Percentiles rank a stretch among this genome's conserved stretches.
phyloP scores from a whole-genome alignment of 2,329 filamentous ascomycete species.

The Xylaria sp. region DNA sequence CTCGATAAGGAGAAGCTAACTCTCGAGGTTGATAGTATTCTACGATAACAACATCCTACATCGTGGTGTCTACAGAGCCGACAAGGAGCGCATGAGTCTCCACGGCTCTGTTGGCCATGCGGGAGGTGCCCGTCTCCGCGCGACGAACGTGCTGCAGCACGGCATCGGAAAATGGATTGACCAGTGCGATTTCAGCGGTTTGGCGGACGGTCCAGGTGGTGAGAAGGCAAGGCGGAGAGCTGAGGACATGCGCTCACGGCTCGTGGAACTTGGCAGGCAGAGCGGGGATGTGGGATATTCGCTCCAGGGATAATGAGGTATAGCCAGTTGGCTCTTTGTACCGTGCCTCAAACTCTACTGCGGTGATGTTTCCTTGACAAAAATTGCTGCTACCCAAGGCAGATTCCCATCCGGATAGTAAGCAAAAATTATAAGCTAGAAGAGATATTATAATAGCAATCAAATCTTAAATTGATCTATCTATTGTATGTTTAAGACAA shows the following conservation, averaged over 20 bases:
- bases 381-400: no score
- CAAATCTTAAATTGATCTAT: no score
- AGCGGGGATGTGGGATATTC: slow-evolving; percentile 69
- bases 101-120: slow-evolving; percentile 74
- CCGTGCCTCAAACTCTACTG: background rate
- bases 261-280: slow-evolving; percentile 66
- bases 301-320: slow-evolving; percentile 53
- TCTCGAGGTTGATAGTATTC: slow-evolving; percentile 58
- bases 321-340: background rate
- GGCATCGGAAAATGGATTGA: slow-evolving; percentile 71
- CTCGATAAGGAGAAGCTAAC: background rate
- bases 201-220: slow-evolving; percentile 40
- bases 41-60: slow-evolving; percentile 92
- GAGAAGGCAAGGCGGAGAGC: slow-evolving; percentile 56
- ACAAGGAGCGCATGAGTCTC: slow-evolving; percentile 69
- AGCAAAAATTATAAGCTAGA: no score
- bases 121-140: slow-evolving; percentile 59
- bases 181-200: slow-evolving; percentile 57
- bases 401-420: no score
- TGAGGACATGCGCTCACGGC: slow-evolving; percentile 65
- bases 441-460: no score
- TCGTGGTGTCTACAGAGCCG: slow-evolving; percentile 67
- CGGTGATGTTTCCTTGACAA: background rate
- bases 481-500: no score
- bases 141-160: slow-evolving; percentile 77